Evolutionary conservation across 2,329 filamentous ascomycete genomes (phyloP), one percentile per base, ranked within the genome.

Genomic region (Cercospora beticola): DNA sequence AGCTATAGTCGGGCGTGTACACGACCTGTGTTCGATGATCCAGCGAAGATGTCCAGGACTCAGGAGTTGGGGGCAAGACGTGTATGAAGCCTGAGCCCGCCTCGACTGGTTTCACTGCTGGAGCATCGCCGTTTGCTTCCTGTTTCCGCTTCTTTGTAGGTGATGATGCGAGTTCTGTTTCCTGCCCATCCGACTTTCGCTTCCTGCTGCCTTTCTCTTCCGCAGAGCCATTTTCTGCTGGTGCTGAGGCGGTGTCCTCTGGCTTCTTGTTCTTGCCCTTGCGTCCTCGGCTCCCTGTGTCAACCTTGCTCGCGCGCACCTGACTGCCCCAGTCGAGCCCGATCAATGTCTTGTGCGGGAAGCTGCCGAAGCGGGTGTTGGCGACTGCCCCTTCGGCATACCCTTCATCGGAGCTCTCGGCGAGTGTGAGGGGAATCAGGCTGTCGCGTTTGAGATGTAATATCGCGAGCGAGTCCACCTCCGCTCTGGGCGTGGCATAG

Each of bases 321-420:
- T 98, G 95, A 6, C 92, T 93, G 30, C 95, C 95, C 94, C 94
- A 98, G 52, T 92, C 91, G 64, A 93, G 84, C 5, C 88, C 85
- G 65, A 97, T 76, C 28, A 86, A 79, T 0, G 83, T 84, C 70
- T 78, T 83, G 73, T 86, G 84, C 2, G 84, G 84, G 65, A 83
- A 86, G 14, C 94, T 97, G 60, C 95, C 95, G 76, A 97, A 99
- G 56, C 94, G 89, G 1, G 94, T 99, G 81, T 97, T 98, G 64
- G 94, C 88, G 54, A 85, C 82, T 21, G 81, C 81, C 62, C 82
- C 82, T 70, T 83, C 82, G 28, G 76, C 78, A 64, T 79, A 80
- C 21, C 78, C 78, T 65, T 79, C 77, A 75, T 84, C 78, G 67
- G 82, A 74, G 64, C 74, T 69, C 69, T 74, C 69, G 36, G 79